These are phyloP conservation scores for Boletus reticuloceps DNA, from an alignment of 768 basidiomycete species.

Conservation along the genomic window DNA sequence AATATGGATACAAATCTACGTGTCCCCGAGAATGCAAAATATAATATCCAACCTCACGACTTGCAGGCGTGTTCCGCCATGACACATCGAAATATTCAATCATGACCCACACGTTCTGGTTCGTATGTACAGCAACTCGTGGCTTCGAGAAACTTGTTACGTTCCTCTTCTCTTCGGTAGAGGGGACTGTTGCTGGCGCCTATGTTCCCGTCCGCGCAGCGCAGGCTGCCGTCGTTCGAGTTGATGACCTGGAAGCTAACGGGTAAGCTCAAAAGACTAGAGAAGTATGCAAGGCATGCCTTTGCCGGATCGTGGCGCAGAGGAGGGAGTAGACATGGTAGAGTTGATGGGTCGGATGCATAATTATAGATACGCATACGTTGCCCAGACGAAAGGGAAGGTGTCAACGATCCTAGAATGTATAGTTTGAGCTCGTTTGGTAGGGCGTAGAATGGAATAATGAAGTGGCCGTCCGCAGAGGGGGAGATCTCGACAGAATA, in stretches of 20 bases:
- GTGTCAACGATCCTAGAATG: slow-evolving; percentile 55
- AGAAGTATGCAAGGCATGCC: slow-evolving; percentile 19
- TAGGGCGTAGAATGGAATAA: slow-evolving; percentile 40
- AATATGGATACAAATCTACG: slow-evolving; percentile 9
- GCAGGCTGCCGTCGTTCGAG: slow-evolving; percentile 13
- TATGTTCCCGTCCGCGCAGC: slow-evolving; percentile 38
- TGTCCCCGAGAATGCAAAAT: neutral
- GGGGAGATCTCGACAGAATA: slow-evolving; percentile 11
- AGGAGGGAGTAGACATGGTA: slow-evolving; percentile 42
- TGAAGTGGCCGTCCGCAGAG: slow-evolving; percentile 14
- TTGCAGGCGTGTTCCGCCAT: neutral
- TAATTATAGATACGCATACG: slow-evolving; percentile 53
- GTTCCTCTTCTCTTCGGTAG: slow-evolving; percentile 42
- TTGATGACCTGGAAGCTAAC: slow-evolving; percentile 6
- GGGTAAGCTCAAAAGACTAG: slow-evolving; percentile 14
- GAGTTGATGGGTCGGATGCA: slow-evolving; percentile 47
- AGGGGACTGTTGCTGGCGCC: slow-evolving; percentile 36
- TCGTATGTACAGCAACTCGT: slow-evolving; percentile 51
- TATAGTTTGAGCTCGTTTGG: slow-evolving; percentile 59
- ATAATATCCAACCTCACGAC: neutral
- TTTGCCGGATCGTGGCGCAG: slow-evolving; percentile 23
- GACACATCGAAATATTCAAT: neutral
- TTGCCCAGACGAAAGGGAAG: slow-evolving; percentile 55
- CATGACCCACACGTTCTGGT: slow-evolving; percentile 16
- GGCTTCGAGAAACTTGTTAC: slow-evolving; percentile 41